phyloP scores from a whole-genome alignment of 176 grass and related monocot species.

The Oryza australiensis region DNA sequence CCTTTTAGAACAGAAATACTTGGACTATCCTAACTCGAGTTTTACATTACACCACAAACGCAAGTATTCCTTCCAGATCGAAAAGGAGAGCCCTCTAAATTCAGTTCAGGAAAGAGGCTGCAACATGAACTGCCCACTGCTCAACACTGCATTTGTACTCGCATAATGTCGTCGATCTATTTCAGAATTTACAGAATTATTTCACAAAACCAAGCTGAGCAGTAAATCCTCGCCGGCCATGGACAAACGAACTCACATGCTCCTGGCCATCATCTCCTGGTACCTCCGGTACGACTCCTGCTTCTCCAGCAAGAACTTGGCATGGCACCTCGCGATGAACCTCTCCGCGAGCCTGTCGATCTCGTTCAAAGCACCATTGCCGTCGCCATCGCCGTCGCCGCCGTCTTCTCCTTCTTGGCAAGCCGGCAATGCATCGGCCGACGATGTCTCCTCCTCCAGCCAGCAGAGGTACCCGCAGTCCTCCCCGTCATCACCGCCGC shows the following conservation, averaged over 20 bases:
- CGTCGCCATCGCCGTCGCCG: not conserved
- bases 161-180: not conserved
- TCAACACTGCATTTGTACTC: not conserved
- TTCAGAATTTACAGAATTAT: not conserved
- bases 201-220: not conserved
- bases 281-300: slow-evolving; percentile 92
- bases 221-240: not conserved
- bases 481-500: not conserved
- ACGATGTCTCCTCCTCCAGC: slow-evolving; percentile 58
- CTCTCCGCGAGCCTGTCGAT: slow-evolving; percentile 80
- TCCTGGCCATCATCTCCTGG: slow-evolving; percentile 80
- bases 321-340: slow-evolving; percentile 81
- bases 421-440: not conserved
- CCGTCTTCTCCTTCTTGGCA: not conserved
- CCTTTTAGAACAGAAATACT: not conserved
- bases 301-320: slow-evolving; percentile 83
- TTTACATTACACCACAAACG: not conserved
- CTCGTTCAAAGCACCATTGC: slow-evolving; percentile 33
- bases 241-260: slow-evolving; percentile 28
- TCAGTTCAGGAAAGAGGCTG: not conserved
- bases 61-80: not conserved
- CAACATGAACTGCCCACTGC: not conserved
- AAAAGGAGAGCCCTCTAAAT: too few species aligned
- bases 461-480: slow-evolving; percentile 59
- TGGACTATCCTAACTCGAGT: not conserved